phyloP scores from a whole-genome alignment of 306 rosid genomes.

The Rubus parviflorus region DNA sequence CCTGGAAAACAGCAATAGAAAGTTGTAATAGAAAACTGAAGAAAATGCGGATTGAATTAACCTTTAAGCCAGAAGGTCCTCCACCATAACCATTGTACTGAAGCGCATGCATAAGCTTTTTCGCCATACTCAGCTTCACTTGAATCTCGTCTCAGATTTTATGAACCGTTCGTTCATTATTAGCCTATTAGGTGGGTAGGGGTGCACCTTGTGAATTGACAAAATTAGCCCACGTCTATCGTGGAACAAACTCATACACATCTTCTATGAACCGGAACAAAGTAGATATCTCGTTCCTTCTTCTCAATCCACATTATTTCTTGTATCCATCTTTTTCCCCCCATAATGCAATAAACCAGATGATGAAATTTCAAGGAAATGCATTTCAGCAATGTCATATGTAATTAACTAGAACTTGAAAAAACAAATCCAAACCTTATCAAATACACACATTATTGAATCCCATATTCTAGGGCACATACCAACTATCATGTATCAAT shows the following conservation, averaged over 20 bases:
- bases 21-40: neutral
- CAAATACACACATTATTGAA: neutral
- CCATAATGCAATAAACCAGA: neutral
- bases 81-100: conserved; percentile 60
- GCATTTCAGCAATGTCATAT: neutral
- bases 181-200: too few species aligned
- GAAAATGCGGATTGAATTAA: conserved; percentile 1
- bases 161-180: neutral
- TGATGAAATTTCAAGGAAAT: neutral
- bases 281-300: neutral
- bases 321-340: neutral
- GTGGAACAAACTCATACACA: neutral
- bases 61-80: conserved; percentile 60
- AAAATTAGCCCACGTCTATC: neutral
- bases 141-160: conserved; percentile 8
- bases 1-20: neutral
- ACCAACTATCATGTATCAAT: too few species aligned
- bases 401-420: neutral
- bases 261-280: neutral
- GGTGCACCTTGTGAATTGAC: neutral
- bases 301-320: neutral
- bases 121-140: conserved; percentile 33
- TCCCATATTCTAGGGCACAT: neutral
- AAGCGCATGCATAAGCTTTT: conserved; percentile 60
- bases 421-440: neutral